phyloP scores from a whole-genome alignment of 352 stramenopile species.

The Phytophthora nicotianae region DNA sequence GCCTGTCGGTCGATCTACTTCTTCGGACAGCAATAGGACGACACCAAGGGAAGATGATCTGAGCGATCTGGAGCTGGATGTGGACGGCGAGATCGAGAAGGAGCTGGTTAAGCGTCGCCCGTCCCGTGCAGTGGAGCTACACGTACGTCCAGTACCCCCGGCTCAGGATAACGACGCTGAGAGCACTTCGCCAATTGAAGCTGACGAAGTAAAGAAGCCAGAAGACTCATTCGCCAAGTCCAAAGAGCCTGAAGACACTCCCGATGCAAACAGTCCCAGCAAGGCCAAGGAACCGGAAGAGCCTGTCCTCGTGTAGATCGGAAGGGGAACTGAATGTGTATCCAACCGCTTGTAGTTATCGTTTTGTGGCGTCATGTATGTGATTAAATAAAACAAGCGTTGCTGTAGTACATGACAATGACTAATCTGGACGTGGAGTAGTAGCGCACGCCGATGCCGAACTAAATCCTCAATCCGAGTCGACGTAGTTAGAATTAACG shows the following conservation, averaged over 20 bases:
- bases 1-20: slow-evolving; percentile 25
- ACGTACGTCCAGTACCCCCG: slow-evolving; percentile 12
- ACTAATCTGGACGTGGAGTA: slow-evolving; percentile 17
- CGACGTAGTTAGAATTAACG: slow-evolving; percentile 72
- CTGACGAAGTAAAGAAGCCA: slow-evolving; percentile 20
- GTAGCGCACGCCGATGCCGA: slow-evolving; percentile 6
- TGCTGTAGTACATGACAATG: slow-evolving; percentile 38
- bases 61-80: slow-evolving; percentile 65
- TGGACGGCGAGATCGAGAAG: slow-evolving; percentile 77
- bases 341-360: slow-evolving; percentile 14
- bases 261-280: slow-evolving; percentile 16
- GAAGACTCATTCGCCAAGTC: slow-evolving; percentile 13
- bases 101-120: slow-evolving; percentile 63
- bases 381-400: slow-evolving; percentile 46
- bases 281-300: slow-evolving; percentile 15
- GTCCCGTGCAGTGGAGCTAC: slow-evolving; percentile 46
- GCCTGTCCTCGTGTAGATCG: slow-evolving; percentile 23
- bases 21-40: slow-evolving; percentile 39
- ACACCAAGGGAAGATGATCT: slow-evolving; percentile 39
- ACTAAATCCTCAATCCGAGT: slow-evolving; percentile 32
- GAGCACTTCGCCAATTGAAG: slow-evolving; percentile 1
- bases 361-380: slow-evolving; percentile 33
- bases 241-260: slow-evolving; percentile 23
- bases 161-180: slow-evolving; percentile 18
- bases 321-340: slow-evolving; percentile 12